These are phyloP conservation scores for Kwoniella sp. DNA, from an alignment of 768 basidiomycete genomes.

Conservation along the genomic window DNA sequence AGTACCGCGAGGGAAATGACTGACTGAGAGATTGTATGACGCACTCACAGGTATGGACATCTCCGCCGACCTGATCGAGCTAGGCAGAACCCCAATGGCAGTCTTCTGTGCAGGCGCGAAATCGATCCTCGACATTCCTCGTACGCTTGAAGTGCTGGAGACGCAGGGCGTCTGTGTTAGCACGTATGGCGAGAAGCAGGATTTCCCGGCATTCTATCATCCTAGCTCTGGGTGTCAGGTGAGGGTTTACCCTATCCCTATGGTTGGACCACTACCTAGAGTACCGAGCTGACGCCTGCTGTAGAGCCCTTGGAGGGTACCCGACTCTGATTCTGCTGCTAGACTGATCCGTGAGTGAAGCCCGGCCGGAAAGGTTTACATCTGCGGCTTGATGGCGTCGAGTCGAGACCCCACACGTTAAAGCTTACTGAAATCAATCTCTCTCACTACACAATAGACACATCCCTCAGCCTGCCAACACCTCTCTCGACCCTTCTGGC, in stretches of 20 bases:
- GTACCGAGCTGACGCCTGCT: constrained; percentile 5
- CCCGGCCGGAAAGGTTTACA: background rate
- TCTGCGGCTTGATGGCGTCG: too few species aligned
- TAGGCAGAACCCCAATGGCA: constrained; percentile 84
- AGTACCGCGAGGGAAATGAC: background rate
- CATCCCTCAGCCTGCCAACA: constrained; percentile 71
- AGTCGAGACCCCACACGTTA: too few species aligned
- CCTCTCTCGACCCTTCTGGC: constrained; percentile 78
- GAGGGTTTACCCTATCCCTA: constrained; percentile 15
- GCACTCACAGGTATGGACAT: constrained; percentile 76
- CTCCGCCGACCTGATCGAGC: constrained; percentile 88
- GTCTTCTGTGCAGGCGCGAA: constrained; percentile 93
- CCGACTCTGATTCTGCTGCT: constrained; percentile 69
- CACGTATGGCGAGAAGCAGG: constrained; percentile 70
- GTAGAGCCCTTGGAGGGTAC: constrained; percentile 78
- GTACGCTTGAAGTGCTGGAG: constrained; percentile 66
- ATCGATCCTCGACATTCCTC: constrained; percentile 88
- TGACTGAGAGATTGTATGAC: too few species aligned
- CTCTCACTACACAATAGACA: constrained; percentile 60
- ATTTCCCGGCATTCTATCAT: constrained; percentile 94
- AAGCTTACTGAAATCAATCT: background rate
- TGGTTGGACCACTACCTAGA: too few species aligned
- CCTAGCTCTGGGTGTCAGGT: constrained; percentile 80
- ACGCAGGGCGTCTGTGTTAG: constrained; percentile 91
- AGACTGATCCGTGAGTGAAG: constrained; percentile 57